Percentiles rank a stretch among this genome's conserved stretches.
Conservation (phyloP, 805 yeast species). For the Wickerhamomyces strasburgensis region DNA sequence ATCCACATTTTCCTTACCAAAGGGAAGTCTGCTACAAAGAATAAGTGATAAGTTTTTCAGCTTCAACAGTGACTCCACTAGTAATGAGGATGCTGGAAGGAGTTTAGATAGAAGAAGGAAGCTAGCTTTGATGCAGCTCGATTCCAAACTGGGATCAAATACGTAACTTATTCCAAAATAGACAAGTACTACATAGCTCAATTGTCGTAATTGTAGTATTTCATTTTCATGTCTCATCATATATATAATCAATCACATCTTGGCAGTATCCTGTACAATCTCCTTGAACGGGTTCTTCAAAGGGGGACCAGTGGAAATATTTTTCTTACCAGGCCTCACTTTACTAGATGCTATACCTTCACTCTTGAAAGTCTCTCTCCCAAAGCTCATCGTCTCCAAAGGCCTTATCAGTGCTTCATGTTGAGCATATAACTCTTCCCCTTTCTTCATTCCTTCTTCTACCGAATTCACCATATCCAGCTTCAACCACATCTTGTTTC, state of each 20-base stretch:
- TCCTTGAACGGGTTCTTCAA: no score
- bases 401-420: conserved; percentile 8
- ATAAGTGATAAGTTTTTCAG: conserved; percentile 6
- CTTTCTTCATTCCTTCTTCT: conserved; percentile 12
- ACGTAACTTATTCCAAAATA: neutral
- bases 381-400: conserved; percentile 1
- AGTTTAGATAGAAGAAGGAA: conserved; percentile 36
- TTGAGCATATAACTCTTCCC: conserved; percentile 15
- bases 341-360: no score
- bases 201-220: no score
- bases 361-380: no score
- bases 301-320: no score
- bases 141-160: conserved; percentile 8
- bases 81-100: conserved; percentile 5
- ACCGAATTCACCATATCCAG: conserved; percentile 18
- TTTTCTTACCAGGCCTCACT: no score
- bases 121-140: conserved; percentile 37
- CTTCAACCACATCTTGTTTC: conserved; percentile 18
- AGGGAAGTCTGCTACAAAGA: conserved; percentile 13
- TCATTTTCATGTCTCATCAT: no score
- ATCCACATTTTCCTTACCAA: conserved; percentile 26
- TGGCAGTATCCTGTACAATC: no score
- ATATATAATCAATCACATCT: no score
- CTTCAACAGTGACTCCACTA: neutral
- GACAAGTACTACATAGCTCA: no score